A percentile compares a stretch with the other conserved stretches of the same genome.
Conservation (phyloP, 495 filamentous ascomycete species). For the Aspergillus nanangensis region DNA sequence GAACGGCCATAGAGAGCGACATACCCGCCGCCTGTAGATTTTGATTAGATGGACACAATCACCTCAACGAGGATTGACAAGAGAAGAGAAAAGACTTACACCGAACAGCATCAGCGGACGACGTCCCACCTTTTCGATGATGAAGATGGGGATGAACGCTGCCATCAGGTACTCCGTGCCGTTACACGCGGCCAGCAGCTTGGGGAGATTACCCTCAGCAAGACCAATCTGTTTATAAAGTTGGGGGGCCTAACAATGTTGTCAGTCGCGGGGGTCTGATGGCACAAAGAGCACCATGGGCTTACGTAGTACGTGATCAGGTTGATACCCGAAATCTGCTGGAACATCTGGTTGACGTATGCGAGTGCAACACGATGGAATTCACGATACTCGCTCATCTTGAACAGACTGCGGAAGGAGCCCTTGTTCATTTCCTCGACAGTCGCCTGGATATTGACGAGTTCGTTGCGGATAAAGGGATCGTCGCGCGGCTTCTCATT, state of each 20-base stretch:
- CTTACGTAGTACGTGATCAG: constrained; percentile 69
- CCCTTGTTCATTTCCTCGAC: constrained; percentile 67
- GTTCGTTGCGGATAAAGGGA: constrained; percentile 60
- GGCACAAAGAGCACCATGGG: constrained; percentile 35
- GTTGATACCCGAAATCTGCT: constrained; percentile 74
- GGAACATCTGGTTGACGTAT: constrained; percentile 75
- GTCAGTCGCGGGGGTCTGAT: no score
- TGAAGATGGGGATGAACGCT: constrained; percentile 66
- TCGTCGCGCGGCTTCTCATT: constrained; percentile 46
- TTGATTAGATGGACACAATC: neutral
- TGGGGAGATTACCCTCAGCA: constrained; percentile 24
- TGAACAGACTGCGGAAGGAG: constrained; percentile 64
- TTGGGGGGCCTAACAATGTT: constrained; percentile 23
- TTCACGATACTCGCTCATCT: constrained; percentile 66
- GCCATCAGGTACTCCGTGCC: constrained; percentile 73
- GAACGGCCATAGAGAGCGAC: constrained; percentile 62
- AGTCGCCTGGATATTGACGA: constrained; percentile 68
- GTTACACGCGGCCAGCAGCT: constrained; percentile 59
- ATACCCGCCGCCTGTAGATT: constrained; percentile 63
- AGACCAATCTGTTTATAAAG: constrained; percentile 42
- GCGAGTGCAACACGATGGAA: constrained; percentile 68
- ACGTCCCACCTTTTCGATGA: constrained; percentile 65
- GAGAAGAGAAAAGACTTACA: constrained; percentile 48
- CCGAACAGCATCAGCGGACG: constrained; percentile 70
- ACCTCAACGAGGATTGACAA: neutral